Base-by-base conservation (phyloP, 257 asterid genomes). In the Jacaranda copaia region DNA sequence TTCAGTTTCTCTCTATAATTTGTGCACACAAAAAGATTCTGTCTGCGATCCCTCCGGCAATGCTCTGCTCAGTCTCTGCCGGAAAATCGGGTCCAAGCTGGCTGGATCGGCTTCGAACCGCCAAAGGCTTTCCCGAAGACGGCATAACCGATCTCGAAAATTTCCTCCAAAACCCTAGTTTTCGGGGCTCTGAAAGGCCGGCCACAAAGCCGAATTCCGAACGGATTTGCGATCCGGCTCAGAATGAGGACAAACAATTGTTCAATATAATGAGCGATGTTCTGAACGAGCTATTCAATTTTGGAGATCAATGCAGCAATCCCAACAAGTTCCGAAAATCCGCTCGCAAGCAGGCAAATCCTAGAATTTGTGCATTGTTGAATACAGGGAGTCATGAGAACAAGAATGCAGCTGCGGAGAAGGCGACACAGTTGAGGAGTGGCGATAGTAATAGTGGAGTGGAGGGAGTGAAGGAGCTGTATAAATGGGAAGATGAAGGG, bases 21-120 rank as follows among this genome's bases (percentile, higher is more conserved):
- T 6, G 10, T 42, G 19, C 19, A 20, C 36, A n/a, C 36, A 16
- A 20, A 19, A 16, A 18, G 1, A 45, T 48, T 25, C 35, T 49
- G 42, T 13, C 48, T 36, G 68, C 58, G 14, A 19, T 42, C 75
- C 38, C 55, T 72, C 78, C 82, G 82, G 80, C 81, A 70, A 89
- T 92, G 97, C 75, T 81, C 73, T 81, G 91, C 83, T 63, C 91
- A 20, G 77, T 77, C 48, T 80, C 92, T 25, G 52, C 88, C 64
- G 84, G 84, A 40, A 92, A 92, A 81, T 88, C 93, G 63, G 80
- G 89, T 62, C 79, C 91, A 48, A 83, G 73, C 59, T 94, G 99
- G 98, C 88, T 91, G 71, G 92, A 91, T 75, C 96, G 96, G 72
- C 87, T 93, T 79, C 91, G 96, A 38, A 88, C 84, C 19, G 89